These are phyloP conservation scores for Mycosarcoma mackinlayi DNA, from an alignment of 1,284 basidiomycete species.

Conservation along the genomic window DNA sequence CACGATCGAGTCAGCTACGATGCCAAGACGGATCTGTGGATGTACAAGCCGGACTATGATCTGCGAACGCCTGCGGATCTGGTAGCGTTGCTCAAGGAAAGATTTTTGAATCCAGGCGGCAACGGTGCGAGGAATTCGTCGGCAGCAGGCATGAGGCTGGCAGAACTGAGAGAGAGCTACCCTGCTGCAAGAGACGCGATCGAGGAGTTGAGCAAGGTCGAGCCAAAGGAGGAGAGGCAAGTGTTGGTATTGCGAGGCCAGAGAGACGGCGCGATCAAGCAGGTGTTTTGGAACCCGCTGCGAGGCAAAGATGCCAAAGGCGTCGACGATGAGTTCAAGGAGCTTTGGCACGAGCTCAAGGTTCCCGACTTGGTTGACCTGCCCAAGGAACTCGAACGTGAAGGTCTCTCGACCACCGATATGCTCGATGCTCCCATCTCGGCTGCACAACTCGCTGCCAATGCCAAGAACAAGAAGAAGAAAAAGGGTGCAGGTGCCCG, in stretches of 20 bases:
- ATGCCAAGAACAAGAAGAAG: conserved; percentile 53
- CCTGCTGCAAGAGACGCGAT: conserved; percentile 75
- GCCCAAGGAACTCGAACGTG: conserved; percentile 77
- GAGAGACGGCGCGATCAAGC: conserved; percentile 77
- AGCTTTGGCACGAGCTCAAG: conserved; percentile 84
- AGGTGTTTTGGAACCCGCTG: conserved; percentile 92
- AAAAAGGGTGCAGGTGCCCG: conserved; percentile 53
- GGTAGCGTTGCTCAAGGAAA: conserved; percentile 76
- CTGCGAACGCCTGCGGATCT: conserved; percentile 84
- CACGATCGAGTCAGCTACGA: conserved; percentile 84
- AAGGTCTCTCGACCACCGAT: conserved; percentile 59
- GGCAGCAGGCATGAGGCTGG: conserved; percentile 78
- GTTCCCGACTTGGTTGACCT: conserved; percentile 86
- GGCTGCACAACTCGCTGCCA: conserved; percentile 28
- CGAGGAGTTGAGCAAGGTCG: conserved; percentile 56
- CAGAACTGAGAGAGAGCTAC: conserved; percentile 87
- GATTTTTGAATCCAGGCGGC: conserved; percentile 51
- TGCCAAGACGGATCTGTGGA: conserved; percentile 83
- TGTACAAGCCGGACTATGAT: conserved; percentile 86
- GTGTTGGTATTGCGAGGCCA: conserved; percentile 84
- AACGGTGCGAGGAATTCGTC: conserved; percentile 37
- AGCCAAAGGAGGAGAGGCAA: conserved; percentile 79
- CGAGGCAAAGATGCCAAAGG: conserved; percentile 77
- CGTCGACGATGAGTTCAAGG: conserved; percentile 86
- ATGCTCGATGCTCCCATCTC: conserved; percentile 54